Conservation (phyloP, 768 basidiomycete genomes). For the Mycena kentingensis region DNA sequence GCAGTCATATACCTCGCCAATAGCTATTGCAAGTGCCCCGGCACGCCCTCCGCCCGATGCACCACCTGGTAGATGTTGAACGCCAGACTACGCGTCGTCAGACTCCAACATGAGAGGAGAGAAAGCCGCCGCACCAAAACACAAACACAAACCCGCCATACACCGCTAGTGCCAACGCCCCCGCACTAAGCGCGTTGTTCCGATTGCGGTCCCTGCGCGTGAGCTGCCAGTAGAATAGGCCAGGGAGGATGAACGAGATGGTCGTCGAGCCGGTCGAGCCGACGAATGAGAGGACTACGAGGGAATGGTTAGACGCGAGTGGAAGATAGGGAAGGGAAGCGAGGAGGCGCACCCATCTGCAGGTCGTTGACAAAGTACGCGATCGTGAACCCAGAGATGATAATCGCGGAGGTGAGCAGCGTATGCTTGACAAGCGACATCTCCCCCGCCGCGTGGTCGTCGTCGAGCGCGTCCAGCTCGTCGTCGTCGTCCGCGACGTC, state of each 20-base stretch:
- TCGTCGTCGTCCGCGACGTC: conserved; percentile 49
- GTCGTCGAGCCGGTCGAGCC: conserved; percentile 58
- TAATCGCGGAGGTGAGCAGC: conserved; percentile 66
- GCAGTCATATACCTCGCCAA: too few species aligned
- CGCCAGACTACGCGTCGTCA: conserved; percentile 53
- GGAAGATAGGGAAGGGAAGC: neutral
- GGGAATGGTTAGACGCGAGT: too few species aligned
- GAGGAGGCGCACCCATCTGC: conserved; percentile 59
- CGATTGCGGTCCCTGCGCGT: conserved; percentile 64
- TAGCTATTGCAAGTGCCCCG: conserved; percentile 24
- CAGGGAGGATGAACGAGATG: neutral
- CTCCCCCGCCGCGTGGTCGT: conserved; percentile 57
- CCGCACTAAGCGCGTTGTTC: conserved; percentile 53
- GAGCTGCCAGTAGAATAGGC: conserved; percentile 38
- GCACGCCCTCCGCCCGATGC: conserved; percentile 31
- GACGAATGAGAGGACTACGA: conserved; percentile 96
- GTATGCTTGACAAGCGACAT: conserved; percentile 71
- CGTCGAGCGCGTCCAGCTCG: conserved; percentile 48
- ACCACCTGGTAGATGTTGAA: conserved; percentile 77
- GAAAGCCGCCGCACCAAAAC: conserved; percentile 69
- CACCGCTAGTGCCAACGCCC: conserved; percentile 62
- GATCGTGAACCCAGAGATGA: conserved; percentile 65
- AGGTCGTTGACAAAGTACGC: conserved; percentile 81
- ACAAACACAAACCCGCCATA: conserved; percentile 83
- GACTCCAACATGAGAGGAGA: neutral